Base-by-base conservation (phyloP, 352 stramenopile species). In the Phytophthora colocasiae region DNA sequence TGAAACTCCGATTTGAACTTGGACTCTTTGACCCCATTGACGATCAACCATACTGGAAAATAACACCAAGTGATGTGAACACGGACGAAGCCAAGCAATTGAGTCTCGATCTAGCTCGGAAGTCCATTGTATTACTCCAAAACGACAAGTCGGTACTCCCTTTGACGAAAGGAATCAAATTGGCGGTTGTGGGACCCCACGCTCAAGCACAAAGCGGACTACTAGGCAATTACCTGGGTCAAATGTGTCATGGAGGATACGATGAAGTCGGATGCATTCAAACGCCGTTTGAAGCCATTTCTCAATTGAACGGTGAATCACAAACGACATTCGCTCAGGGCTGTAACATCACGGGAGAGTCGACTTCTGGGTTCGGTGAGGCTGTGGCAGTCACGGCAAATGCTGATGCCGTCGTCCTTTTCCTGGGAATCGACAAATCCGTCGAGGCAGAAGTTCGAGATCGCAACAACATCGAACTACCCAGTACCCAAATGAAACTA, bases 41-140 rank as follows among this genome's bases (percentile, higher is more conserved):
- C 3, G 58, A 85, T 39, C 80, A 92, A 31, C 80, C 82, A 44
- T 96, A 89, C 56, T 80, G 76, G 63, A 64, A 89, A 41, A 73
- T 91, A 14, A n/a, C 65, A 3, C 69, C 81, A 0, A 80, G 63
- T 8, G 81, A 87, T 26, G 75, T 97, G 10, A 84, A 88, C 73
- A 92, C 80, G 31, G 50, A 65, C 0, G 71, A 57, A 39, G 70
- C 90, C 43, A 71, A 81, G 12, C 43, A 70, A 15, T 62, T 96
- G 12, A 85, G 85, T 34, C 47, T 89, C 8, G 69, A 91, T 6
- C 71, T 87, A 22, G 78, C 85, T n/a, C 61, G 72, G 17, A 84
- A 96, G 66, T 94, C 78, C 39, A 78, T 98, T 27, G 86, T 98
- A 24, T 73, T 98, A 15, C 75, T 98, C 2, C 92, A 98, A 69